Conservation (phyloP, 2,329 filamentous ascomycete species). For the Colletotrichum higginsianum region DNA sequence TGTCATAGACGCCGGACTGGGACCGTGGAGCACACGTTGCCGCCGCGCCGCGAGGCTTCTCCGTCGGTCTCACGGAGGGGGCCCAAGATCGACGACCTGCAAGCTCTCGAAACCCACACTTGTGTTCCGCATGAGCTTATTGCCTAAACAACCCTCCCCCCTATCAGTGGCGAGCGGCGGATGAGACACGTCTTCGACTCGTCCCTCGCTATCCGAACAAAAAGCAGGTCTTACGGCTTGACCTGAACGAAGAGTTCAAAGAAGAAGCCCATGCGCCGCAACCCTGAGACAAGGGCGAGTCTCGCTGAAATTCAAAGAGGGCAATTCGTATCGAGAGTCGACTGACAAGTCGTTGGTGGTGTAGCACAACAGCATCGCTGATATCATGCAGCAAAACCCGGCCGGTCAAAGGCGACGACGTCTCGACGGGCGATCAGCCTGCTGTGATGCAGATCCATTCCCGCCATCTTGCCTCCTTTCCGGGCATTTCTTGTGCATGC, state of each 20-base stretch:
- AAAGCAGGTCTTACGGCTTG: constrained; percentile 12
- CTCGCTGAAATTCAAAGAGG: constrained; percentile 22
- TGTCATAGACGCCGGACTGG: background rate
- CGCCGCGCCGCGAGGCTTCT: background rate
- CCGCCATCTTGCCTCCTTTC: constrained; percentile 6
- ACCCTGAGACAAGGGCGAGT: constrained; percentile 6
- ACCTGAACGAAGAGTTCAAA: background rate
- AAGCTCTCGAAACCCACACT: constrained; percentile 16
- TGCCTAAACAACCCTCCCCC: constrained; percentile 2
- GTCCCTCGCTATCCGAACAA: constrained; percentile 8
- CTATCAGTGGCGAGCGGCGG: constrained; percentile 8
- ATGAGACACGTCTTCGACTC: constrained; percentile 38
- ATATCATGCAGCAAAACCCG: constrained; percentile 33
- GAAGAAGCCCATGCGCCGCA: constrained; percentile 1
- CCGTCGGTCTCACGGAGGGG: constrained; percentile 17
- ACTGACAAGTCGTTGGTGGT: constrained; percentile 25
- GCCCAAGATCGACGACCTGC: constrained; percentile 11
- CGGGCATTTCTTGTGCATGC: constrained; percentile 32
- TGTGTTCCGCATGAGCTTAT: constrained; percentile 26
- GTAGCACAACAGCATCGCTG: constrained; percentile 36
- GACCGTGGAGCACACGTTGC: constrained; percentile 18
- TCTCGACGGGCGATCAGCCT: constrained; percentile 34
- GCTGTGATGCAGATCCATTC: constrained; percentile 34
- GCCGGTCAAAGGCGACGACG: constrained; percentile 19
- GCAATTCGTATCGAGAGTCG: constrained; percentile 43